phyloP scores from a whole-genome alignment of 768 basidiomycete species.

The Xerocomellus chrysenteron region DNA sequence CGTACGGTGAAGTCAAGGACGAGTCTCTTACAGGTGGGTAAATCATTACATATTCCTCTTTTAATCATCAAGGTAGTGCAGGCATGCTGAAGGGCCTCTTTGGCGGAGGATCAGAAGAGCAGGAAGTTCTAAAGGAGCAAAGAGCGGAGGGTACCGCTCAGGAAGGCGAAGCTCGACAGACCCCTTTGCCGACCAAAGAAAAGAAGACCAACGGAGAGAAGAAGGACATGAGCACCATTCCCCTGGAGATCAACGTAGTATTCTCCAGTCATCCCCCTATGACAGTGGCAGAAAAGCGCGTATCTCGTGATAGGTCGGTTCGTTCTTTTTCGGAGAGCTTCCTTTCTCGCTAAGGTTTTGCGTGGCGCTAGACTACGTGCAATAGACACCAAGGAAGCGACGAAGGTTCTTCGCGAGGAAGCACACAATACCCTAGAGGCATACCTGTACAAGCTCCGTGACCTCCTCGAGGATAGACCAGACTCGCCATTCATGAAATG shows the following conservation, averaged over 20 bases:
- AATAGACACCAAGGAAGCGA: conserved; percentile 73
- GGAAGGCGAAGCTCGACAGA: conserved; percentile 32
- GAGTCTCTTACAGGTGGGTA: conserved; percentile 68
- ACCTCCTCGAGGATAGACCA: conserved; percentile 66
- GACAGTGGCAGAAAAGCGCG: conserved; percentile 73
- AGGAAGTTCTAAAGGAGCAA: conserved; percentile 32
- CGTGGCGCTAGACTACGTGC: conserved; percentile 60
- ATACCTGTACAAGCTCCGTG: conserved; percentile 89
- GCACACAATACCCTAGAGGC: conserved; percentile 88
- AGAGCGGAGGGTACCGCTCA: conserved; percentile 13
- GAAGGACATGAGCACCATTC: conserved; percentile 56
- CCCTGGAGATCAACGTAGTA: conserved; percentile 59
- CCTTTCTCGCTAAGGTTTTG: conserved; percentile 4
- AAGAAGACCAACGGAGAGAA: conserved; percentile 39
- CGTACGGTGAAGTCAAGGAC: conserved; percentile 79
- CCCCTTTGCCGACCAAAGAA: conserved; percentile 32
- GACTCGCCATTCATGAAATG: conserved; percentile 83
- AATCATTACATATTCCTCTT: not conserved
- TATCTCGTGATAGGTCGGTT: conserved; percentile 67
- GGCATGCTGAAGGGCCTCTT: conserved; percentile 91
- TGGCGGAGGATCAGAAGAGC: conserved; percentile 51
- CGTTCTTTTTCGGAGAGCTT: not conserved
- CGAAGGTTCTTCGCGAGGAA: conserved; percentile 80
- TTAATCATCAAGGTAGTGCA: conserved; percentile 26
- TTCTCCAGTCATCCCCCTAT: conserved; percentile 71